Evolutionary conservation across 75 land plant species (phyloP), one percentile per base, ranked within the genome.

Genomic region (Cupressus sempervirens): DNA sequence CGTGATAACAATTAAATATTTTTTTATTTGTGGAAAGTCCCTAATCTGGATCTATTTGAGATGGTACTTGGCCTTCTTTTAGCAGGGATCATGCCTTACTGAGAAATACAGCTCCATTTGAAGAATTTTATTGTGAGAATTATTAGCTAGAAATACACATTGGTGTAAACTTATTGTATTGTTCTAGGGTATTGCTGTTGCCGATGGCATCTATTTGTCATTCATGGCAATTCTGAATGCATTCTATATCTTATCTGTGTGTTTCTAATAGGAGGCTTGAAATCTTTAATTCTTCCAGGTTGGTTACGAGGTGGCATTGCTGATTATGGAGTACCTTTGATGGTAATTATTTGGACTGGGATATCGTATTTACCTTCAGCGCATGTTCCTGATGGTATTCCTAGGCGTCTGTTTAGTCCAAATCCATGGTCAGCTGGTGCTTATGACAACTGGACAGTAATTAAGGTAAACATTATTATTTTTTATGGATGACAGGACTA

Each of bases 361-460:
- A 86, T 95, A 56, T 96, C 98, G n/a, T 95, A 92, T 83, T 90
- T 92, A 82, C 98, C 97, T 2, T 65, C 86, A 13, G 88, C 88
- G 14, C 82, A 85, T 88, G 91, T 93, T 76, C 96, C 96, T n/a
- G 82, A n/a, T 52, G 96, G 96, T 29, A 91, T 95, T 35, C 97
- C 97, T 41, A 84, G 95, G 72, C 94, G 98, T 8, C 89, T 96
- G 65, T 92, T 88, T 84, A 96, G 98, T 82, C 98, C 97, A 45
- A 95, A 92, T 85, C 97, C 97, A 84, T 96, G 97, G 98, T 91
- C 95, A 53, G 89, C 84, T 82, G 93, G 93, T 80, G 98, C 97
- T 40, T 90, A 89, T 65, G 84, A 85, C 14, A 93, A 95, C 76
- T 95, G 97, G 97, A 95, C 94, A 43, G 90, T 95, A n/a, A 87